Conservation (phyloP, 352 stramenopile species). For the Pythium aquatile region DNA sequence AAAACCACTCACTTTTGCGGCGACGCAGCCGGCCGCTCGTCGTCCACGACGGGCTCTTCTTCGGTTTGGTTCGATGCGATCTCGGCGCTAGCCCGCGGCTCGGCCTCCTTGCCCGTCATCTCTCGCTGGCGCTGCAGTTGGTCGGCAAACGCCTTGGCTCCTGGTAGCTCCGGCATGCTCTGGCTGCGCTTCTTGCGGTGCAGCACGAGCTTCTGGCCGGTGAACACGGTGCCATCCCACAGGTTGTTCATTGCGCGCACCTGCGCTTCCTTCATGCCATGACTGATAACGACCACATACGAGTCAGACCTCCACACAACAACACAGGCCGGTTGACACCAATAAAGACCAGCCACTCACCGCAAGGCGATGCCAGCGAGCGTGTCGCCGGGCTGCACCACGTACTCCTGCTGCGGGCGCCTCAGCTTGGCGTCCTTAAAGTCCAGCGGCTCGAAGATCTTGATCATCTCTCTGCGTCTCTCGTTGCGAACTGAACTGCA, state of each 20-base stretch:
- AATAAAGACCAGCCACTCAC: constrained; percentile 14
- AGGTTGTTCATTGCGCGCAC: constrained; percentile 57
- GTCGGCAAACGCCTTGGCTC: constrained; percentile 20
- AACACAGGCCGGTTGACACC: neutral
- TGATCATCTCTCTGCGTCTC: constrained; percentile 26
- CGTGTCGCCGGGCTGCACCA: constrained; percentile 45
- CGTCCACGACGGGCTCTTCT: constrained; percentile 21
- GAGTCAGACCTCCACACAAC: neutral
- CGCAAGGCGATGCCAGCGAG: constrained; percentile 40
- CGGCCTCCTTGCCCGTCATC: constrained; percentile 17
- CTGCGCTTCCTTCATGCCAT: constrained; percentile 50
- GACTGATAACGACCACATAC: constrained; percentile 20
- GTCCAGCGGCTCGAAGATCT: constrained; percentile 40
- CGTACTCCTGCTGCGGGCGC: constrained; percentile 27
- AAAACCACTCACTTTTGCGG: constrained; percentile 15
- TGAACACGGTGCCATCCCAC: constrained; percentile 36
- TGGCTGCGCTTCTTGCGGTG: constrained; percentile 46
- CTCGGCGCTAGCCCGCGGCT: constrained; percentile 4
- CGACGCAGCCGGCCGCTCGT: constrained; percentile 1
- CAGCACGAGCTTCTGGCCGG: constrained; percentile 42
- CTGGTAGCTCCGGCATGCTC: constrained; percentile 34
- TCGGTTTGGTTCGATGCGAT: constrained; percentile 15
- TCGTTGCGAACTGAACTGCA: neutral
- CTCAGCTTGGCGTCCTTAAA: constrained; percentile 28
- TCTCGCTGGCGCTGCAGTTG: neutral